phyloP scores from a whole-genome alignment of 305 asterid genomes.

The Fraxinus platypoda region DNA sequence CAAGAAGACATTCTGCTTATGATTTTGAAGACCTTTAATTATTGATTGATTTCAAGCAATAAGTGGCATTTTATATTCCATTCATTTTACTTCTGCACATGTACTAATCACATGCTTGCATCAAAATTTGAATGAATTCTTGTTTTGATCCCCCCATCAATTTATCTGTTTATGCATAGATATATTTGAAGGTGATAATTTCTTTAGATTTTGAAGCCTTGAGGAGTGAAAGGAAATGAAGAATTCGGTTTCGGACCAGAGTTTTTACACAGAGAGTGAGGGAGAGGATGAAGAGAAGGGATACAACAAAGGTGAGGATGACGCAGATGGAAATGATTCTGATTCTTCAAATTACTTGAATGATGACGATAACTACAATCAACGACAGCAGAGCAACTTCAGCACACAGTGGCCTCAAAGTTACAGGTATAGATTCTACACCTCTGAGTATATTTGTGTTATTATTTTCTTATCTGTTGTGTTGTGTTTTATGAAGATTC shows the following conservation, averaged over 20 bases:
- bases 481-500: neutral
- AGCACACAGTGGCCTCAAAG: constrained; percentile 90
- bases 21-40: neutral
- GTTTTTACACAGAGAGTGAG: constrained; percentile 64
- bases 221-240: constrained; percentile 40
- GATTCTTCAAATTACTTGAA: constrained; percentile 51
- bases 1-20: neutral
- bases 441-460: neutral
- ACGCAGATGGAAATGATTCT: constrained; percentile 58
- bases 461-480: neutral
- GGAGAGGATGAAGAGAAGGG: constrained; percentile 59
- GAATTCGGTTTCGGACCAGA: constrained; percentile 57
- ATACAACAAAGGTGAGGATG: constrained; percentile 36
- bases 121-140: constrained; percentile 11
- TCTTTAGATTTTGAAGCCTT: constrained; percentile 22
- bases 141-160: constrained; percentile 10
- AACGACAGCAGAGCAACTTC: constrained; percentile 45
- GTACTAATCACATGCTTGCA: constrained; percentile 27
- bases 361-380: constrained; percentile 42
- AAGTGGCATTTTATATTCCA: neutral
- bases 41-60: neutral
- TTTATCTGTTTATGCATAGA: constrained; percentile 13
- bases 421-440: constrained; percentile 52
- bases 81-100: constrained; percentile 20
- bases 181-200: neutral